phyloP scores from a whole-genome alignment of 2,329 filamentous ascomycete species.

The Exophiala sp. region DNA sequence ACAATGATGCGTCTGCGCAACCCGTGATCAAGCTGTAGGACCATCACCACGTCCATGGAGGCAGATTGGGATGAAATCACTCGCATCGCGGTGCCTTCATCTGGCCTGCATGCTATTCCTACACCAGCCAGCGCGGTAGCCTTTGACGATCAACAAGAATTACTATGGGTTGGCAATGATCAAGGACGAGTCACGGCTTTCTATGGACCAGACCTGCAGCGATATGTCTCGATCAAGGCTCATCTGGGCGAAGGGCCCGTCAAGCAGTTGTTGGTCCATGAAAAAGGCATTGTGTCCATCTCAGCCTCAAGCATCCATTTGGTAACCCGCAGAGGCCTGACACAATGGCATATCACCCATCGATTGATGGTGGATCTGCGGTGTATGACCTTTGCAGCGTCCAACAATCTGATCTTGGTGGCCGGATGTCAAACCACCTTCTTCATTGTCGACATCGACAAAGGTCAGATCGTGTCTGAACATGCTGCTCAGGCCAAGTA shows the following conservation, averaged over 20 bases:
- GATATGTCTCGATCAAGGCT: constrained; percentile 84
- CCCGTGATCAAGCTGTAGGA: constrained; percentile 5
- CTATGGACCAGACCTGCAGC: constrained; percentile 74
- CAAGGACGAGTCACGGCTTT: constrained; percentile 88
- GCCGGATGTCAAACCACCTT: constrained; percentile 82
- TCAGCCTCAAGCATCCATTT: constrained; percentile 81
- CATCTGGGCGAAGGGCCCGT: constrained; percentile 73
- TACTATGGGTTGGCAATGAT: constrained; percentile 90
- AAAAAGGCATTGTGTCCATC: constrained; percentile 82
- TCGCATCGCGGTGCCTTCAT: constrained; percentile 73
- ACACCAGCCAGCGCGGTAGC: constrained; percentile 72
- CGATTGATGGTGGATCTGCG: constrained; percentile 75
- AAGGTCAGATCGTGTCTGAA: constrained; percentile 67
- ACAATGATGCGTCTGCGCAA: constrained; percentile 18
- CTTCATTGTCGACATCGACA: constrained; percentile 68
- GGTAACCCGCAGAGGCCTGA: constrained; percentile 71
- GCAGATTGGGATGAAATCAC: constrained; percentile 60
- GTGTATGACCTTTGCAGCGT: constrained; percentile 94
- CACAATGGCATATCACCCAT: constrained; percentile 82
- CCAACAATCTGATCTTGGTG: constrained; percentile 76
- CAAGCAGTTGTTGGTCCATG: constrained; percentile 83
- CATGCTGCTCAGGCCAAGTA: constrained; percentile 70
- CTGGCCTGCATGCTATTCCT: constrained; percentile 62
- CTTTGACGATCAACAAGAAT: constrained; percentile 83
- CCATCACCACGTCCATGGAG: constrained; percentile 36